Conservation (phyloP, 108 stramenopile genomes). For the Cyclostephanos tholiformis region DNA sequence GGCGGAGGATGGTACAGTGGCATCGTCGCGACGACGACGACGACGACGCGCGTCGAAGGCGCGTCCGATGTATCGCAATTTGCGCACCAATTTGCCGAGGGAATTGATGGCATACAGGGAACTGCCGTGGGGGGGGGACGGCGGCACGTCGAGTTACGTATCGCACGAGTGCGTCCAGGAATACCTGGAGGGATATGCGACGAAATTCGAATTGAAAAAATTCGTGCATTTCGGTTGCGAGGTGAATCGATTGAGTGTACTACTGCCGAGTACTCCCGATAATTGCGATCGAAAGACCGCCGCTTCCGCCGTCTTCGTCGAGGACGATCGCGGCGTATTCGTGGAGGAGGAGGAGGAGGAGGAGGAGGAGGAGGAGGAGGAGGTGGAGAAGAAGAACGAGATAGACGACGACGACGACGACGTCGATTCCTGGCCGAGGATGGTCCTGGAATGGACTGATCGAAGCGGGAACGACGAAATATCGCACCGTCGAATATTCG, state of each 20-base stretch:
- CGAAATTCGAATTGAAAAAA: constrained; percentile 52
- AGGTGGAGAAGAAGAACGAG: constrained; percentile 5
- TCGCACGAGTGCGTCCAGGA: constrained; percentile 67
- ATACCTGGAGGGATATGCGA: constrained; percentile 66
- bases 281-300: not conserved
- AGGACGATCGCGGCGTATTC: too few relatives aligned
- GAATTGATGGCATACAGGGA: constrained; percentile 88
- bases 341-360: constrained; percentile 1
- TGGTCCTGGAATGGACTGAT: constrained; percentile 32
- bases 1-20: too few relatives aligned
- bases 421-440: constrained; percentile 14
- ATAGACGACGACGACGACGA: constrained; percentile 2
- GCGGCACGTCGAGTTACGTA: constrained; percentile 58
- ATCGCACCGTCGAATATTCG: constrained; percentile 59
- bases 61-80: constrained; percentile 76
- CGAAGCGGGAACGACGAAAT: constrained; percentile 2
- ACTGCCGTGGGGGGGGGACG: constrained; percentile 60
- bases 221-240: constrained; percentile 55
- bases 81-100: constrained; percentile 83
- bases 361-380: constrained; percentile 15
- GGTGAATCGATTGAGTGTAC: constrained; percentile 64
- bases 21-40: not conserved
- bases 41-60: constrained; percentile 11
- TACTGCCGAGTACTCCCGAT: not conserved
- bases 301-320: too few relatives aligned